A percentile compares a stretch with the other conserved stretches of the same genome.
These are phyloP conservation scores for Pichia norvegensis DNA, from an alignment of 1,139 yeast species.

Conservation along the genomic window DNA sequence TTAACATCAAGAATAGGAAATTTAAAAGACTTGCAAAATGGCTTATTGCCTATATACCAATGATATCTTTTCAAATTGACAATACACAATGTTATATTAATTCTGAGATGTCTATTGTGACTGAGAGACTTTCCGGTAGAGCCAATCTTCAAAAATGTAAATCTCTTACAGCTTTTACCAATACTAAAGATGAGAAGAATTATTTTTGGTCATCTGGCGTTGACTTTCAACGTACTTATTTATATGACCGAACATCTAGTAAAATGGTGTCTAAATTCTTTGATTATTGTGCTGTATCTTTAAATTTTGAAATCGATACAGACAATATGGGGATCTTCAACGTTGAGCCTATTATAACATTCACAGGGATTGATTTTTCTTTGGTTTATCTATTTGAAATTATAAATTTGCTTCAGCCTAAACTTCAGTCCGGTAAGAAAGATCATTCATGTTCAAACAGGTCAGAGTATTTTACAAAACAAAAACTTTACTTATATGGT, in stretches of 20 bases:
- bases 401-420: slow-evolving; percentile 2
- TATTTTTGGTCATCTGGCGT: slow-evolving; percentile 10
- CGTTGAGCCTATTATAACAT: slow-evolving; percentile 5
- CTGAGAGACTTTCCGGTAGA: slow-evolving; percentile 4
- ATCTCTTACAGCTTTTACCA: slow-evolving; percentile 5
- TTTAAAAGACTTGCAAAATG: slow-evolving; percentile 13
- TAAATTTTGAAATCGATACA: slow-evolving; percentile 18
- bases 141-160: slow-evolving; percentile 8
- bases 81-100: slow-evolving; percentile 4
- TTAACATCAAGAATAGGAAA: slow-evolving; percentile 19
- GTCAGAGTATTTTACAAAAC: not conserved
- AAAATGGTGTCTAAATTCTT: slow-evolving; percentile 11
- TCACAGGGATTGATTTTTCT: slow-evolving; percentile 18
- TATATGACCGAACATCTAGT: slow-evolving; percentile 3
- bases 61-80: slow-evolving; percentile 11
- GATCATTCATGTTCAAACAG: not conserved
- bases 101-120: slow-evolving; percentile 3
- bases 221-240: slow-evolving; percentile 7
- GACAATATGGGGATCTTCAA: slow-evolving; percentile 17
- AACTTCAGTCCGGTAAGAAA: not conserved
- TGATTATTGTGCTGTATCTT: slow-evolving; percentile 8
- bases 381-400: slow-evolving; percentile 19
- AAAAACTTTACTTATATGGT: slow-evolving; percentile 10
- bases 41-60: slow-evolving; percentile 13
- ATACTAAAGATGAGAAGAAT: not conserved